phyloP scores from a whole-genome alignment of 805 yeast genomes.

The Dipodascus geniculatus region DNA sequence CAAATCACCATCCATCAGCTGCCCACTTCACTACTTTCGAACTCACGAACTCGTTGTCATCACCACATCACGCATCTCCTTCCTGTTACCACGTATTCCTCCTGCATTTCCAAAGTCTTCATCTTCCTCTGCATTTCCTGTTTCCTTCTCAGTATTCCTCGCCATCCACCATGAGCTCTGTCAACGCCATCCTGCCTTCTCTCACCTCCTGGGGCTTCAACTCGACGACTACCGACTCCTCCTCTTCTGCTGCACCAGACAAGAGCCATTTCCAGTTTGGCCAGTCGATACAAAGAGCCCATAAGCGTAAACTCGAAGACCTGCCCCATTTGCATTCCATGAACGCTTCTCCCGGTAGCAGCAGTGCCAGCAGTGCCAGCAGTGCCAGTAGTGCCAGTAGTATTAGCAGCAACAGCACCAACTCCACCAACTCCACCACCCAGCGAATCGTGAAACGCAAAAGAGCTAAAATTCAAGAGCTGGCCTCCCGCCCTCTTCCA shows the following conservation, averaged over 20 bases:
- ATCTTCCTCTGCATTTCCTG: not conserved
- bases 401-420: conserved; percentile 22
- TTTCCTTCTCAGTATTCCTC: not conserved
- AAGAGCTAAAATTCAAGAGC: conserved; percentile 1
- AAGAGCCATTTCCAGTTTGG: not conserved
- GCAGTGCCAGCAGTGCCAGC: too few relatives aligned
- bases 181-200: conserved; percentile 17
- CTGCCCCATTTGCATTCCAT: conserved; percentile 17
- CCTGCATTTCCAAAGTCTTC: not conserved
- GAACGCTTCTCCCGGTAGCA: too few relatives aligned
- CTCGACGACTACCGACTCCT: conserved; percentile 5
- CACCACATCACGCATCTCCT: too few relatives aligned
- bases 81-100: too few relatives aligned
- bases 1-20: too few relatives aligned
- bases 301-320: conserved; percentile 3
- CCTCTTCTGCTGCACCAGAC: not conserved
- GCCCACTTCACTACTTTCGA: too few relatives aligned
- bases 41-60: too few relatives aligned
- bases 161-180: conserved; percentile 1
- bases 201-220: conserved; percentile 19
- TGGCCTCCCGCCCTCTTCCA: conserved; percentile 25
- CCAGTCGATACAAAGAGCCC: not conserved
- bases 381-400: too few relatives aligned
- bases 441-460: conserved; percentile 10
- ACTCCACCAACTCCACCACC: conserved; percentile 19